These are phyloP conservation scores for Aspergillus quadrilineatus DNA, from an alignment of 2,329 filamentous ascomycete species.

Conservation along the genomic window DNA sequence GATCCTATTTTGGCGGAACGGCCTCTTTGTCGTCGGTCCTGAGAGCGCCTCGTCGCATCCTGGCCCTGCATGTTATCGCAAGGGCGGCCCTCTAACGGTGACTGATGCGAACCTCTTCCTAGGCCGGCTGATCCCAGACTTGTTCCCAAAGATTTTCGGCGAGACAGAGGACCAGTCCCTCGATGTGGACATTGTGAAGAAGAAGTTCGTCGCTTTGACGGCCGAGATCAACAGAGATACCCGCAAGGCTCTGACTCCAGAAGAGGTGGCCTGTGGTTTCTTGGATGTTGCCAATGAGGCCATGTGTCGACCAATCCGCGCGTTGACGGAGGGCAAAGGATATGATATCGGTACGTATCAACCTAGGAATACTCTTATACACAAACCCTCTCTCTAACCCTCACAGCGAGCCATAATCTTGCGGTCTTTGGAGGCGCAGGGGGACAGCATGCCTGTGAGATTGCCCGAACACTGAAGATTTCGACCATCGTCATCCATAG, in stretches of 20 bases:
- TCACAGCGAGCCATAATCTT: conserved; percentile 69
- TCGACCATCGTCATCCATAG: conserved; percentile 82
- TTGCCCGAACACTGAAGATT: conserved; percentile 80
- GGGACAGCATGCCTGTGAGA: conserved; percentile 88
- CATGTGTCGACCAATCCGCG: conserved; percentile 71
- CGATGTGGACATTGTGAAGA: conserved; percentile 72
- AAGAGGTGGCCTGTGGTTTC: conserved; percentile 43
- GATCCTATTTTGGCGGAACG: conserved; percentile 79
- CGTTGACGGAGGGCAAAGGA: conserved; percentile 86
- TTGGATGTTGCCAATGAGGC: conserved; percentile 45
- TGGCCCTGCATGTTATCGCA: conserved; percentile 90
- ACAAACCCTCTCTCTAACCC: not conserved
- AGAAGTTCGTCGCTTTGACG: conserved; percentile 71
- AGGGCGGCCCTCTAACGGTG: conserved; percentile 84
- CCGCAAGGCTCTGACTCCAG: conserved; percentile 14
- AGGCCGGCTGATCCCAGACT: conserved; percentile 80
- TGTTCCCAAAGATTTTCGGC: conserved; percentile 95
- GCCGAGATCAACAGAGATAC: conserved; percentile 58
- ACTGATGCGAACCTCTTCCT: conserved; percentile 90
- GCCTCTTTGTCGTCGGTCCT: conserved; percentile 86
- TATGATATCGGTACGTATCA: conserved; percentile 66
- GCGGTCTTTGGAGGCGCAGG: conserved; percentile 91
- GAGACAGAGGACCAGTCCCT: conserved; percentile 81
- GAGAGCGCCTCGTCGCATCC: conserved; percentile 90
- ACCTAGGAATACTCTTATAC: too few relatives aligned